These are phyloP conservation scores for Aspergillus nidulans DNA, from an alignment of 495 filamentous ascomycete genomes.

Conservation along the genomic window DNA sequence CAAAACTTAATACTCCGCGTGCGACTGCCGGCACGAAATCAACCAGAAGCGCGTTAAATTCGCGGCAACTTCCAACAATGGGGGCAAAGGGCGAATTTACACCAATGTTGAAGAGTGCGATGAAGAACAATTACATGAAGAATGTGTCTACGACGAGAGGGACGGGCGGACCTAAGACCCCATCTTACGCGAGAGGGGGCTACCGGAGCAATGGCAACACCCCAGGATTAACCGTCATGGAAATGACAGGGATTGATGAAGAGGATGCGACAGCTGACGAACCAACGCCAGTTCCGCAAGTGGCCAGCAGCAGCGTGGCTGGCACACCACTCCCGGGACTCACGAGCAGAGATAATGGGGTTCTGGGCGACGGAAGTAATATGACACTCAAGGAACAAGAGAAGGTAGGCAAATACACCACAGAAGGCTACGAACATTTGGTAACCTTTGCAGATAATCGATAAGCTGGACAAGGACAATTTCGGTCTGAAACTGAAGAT, in stretches of 20 bases:
- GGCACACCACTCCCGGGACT: slow-evolving; percentile 73
- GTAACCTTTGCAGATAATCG: slow-evolving; percentile 60
- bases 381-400: slow-evolving; percentile 91
- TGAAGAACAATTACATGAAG: slow-evolving; percentile 67
- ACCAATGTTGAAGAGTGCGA: slow-evolving; percentile 84
- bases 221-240: slow-evolving; percentile 56
- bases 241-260: slow-evolving; percentile 63
- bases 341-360: slow-evolving; percentile 55
- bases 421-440: neutral
- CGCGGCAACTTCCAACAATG: slow-evolving; percentile 54
- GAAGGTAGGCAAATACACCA: slow-evolving; percentile 48
- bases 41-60: slow-evolving; percentile 52
- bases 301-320: slow-evolving; percentile 69
- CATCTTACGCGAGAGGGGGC: slow-evolving; percentile 57
- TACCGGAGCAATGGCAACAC: slow-evolving; percentile 60
- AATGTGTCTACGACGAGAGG: slow-evolving; percentile 49
- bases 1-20: slow-evolving; percentile 67
- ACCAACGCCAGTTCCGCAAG: slow-evolving; percentile 62
- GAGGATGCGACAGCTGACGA: slow-evolving; percentile 56
- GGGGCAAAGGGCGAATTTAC: slow-evolving; percentile 80
- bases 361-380: slow-evolving; percentile 71
- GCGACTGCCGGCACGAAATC: slow-evolving; percentile 46
- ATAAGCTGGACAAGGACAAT: slow-evolving; percentile 90
- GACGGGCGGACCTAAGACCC: slow-evolving; percentile 58
- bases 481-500: slow-evolving; percentile 97